Evolutionary conservation across 176 grass and related monocot species (phyloP).

Genomic region (Alopecurus myosuroides): DNA sequence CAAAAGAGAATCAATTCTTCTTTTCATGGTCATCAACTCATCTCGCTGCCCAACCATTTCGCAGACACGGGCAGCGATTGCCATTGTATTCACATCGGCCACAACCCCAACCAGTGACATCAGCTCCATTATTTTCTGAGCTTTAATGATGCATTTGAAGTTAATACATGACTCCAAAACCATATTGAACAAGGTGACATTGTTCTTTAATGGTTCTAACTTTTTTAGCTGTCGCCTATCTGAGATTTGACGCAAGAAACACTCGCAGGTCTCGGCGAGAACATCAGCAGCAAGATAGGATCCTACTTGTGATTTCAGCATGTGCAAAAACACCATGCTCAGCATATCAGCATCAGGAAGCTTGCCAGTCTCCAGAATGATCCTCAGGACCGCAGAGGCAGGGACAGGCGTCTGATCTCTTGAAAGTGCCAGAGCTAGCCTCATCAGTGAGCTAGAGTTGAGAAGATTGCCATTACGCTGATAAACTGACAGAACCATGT

Average conservation of each 20-base stretch:
- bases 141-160: slow-evolving; percentile 67
- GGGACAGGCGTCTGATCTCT: slow-evolving; percentile 64
- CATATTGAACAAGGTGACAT: slow-evolving; percentile 65
- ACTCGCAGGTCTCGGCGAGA: slow-evolving; percentile 56
- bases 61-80: slow-evolving; percentile 40
- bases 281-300: slow-evolving; percentile 62
- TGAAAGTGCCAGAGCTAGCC: slow-evolving; percentile 50
- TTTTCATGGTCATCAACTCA: slow-evolving; percentile 66
- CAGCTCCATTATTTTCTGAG: slow-evolving; percentile 65
- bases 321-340: slow-evolving; percentile 60
- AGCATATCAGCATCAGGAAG: slow-evolving; percentile 67
- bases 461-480: slow-evolving; percentile 47
- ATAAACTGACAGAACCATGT: slow-evolving; percentile 49
- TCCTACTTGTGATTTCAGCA: slow-evolving; percentile 70
- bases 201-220: slow-evolving; percentile 51
- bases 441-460: slow-evolving; percentile 36
- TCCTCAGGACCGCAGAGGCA: slow-evolving; percentile 50
- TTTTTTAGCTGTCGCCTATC: slow-evolving; percentile 44
- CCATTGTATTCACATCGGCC: slow-evolving; percentile 58
- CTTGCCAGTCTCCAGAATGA: slow-evolving; percentile 50
- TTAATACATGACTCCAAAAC: slow-evolving; percentile 72
- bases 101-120: slow-evolving; percentile 55
- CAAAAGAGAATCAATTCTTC: slow-evolving; percentile 45
- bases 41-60: slow-evolving; percentile 70
- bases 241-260: slow-evolving; percentile 38